Conservation (phyloP, 495 filamentous ascomycete species). For the Opeltia flavorubescens region DNA sequence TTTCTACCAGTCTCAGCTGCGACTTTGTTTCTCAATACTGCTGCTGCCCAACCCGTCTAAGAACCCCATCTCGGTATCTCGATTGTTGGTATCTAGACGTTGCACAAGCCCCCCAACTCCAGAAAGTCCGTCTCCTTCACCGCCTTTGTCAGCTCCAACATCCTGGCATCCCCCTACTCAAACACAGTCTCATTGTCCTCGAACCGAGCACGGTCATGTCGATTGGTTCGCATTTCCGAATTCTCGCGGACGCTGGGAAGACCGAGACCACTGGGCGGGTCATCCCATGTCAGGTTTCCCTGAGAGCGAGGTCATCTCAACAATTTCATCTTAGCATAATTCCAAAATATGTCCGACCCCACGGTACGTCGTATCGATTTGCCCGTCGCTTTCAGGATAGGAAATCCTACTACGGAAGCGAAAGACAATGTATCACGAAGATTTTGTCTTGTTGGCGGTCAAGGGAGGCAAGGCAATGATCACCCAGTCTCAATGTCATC, state of each 20-base stretch:
- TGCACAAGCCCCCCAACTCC: slow-evolving; percentile 48
- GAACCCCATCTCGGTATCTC: too few species aligned
- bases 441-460: background rate
- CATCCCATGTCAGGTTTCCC: slow-evolving; percentile 11
- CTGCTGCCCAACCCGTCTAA: too few species aligned
- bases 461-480: slow-evolving; percentile 8
- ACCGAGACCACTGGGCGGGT: slow-evolving; percentile 10
- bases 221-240: slow-evolving; percentile 21
- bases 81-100: too few species aligned
- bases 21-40: too few species aligned
- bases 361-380: slow-evolving; percentile 32
- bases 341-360: slow-evolving; percentile 63
- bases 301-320: slow-evolving; percentile 15
- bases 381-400: slow-evolving; percentile 35
- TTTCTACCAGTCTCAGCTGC: too few species aligned
- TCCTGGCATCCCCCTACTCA: slow-evolving; percentile 15
- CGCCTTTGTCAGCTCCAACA: slow-evolving; percentile 40
- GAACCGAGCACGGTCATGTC: slow-evolving; percentile 32
- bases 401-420: slow-evolving; percentile 52
- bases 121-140: slow-evolving; percentile 50
- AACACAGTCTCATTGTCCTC: slow-evolving; percentile 37
- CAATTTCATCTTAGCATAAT: slow-evolving; percentile 34
- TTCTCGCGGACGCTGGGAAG: slow-evolving; percentile 6
- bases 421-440: slow-evolving; percentile 44
- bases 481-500: background rate